A percentile compares a stretch with the other conserved stretches of the same genome.
Evolutionary conservation across 345 rosid genomes (phyloP).

Genomic region (Eucalyptus victrix): DNA sequence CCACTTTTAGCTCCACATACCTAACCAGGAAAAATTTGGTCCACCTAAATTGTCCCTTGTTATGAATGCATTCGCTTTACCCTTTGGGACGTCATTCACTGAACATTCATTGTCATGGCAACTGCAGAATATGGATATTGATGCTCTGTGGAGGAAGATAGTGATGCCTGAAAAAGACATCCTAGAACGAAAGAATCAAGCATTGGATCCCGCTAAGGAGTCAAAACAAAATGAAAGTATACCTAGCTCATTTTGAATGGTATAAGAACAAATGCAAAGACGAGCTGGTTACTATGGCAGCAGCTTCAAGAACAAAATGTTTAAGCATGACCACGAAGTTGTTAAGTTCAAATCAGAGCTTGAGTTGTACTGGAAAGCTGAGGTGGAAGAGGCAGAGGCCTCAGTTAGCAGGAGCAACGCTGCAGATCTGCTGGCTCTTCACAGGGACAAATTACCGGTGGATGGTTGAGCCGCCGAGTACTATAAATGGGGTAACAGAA

Average conservation of each 20-base stretch:
- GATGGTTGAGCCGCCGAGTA: slow-evolving; percentile 71
- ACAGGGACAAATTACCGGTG: slow-evolving; percentile 44
- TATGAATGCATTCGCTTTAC: not conserved
- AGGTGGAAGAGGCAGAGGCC: slow-evolving; percentile 50
- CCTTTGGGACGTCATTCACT: not conserved
- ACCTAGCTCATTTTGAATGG: slow-evolving; percentile 40
- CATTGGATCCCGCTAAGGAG: slow-evolving; percentile 2
- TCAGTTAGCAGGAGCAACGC: slow-evolving; percentile 7
- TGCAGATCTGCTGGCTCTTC: slow-evolving; percentile 15
- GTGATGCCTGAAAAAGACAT: not conserved
- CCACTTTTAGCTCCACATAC: not conserved
- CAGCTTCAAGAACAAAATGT: slow-evolving; percentile 13
- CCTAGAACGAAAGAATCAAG: not conserved
- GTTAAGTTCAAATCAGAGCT: slow-evolving; percentile 12
- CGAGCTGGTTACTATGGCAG: slow-evolving; percentile 34
- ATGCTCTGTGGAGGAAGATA: not conserved
- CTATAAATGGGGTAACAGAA: slow-evolving; percentile 5
- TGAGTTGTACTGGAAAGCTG: slow-evolving; percentile 24
- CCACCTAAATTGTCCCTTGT: not conserved
- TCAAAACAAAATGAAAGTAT: slow-evolving; percentile 11
- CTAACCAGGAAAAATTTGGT: not conserved
- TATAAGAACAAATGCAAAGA: slow-evolving; percentile 31
- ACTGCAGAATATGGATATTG: not conserved
- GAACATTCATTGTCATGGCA: not conserved
- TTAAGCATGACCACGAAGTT: not conserved